Evolutionary conservation across 2,329 filamentous ascomycete genomes (phyloP), one percentile per base, ranked within the genome.

Genomic region (Nigrospora osmanthi): DNA sequence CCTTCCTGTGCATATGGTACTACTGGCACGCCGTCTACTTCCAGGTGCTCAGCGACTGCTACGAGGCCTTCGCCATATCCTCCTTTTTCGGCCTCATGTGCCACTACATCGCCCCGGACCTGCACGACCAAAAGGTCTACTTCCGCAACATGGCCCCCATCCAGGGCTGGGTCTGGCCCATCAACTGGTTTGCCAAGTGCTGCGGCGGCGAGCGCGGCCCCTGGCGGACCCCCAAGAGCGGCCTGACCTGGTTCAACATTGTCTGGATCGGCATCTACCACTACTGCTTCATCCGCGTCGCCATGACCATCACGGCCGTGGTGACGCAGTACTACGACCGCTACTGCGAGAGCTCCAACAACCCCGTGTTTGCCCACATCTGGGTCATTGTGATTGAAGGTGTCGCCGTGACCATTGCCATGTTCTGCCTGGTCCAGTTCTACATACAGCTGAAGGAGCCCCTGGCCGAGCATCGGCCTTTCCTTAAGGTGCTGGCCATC

Each of bases 181-280:
- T 91, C 16, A 80, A 68, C 51, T 87, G 84, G 76, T 71, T 87
- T 48, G 78, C 81, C 52, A 81, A 76, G 56, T 86, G 81, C 59
- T 85, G 80, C 45, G 83, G 86, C 34, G 84, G 85, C 32, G 64
- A 85, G 48, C 70, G 77, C 43, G 86, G 87, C 0, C 72, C 75
- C 23, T 83, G 87, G 73, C 76, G 87, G 53, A 84, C 76, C n/a
- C 88, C 89, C 1, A 72, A 76, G 52, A 93, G 85, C 63, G 88
- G 89, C 1, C 67, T 94, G 61, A 94, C 88, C 1, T 93, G 87
- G 87, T 94, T 94, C 68, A 95, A 95, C 61, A 81, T 90, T 48
- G 75, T 90, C 54, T 93, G 85, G 85, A 76, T 86, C 39, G 82
- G 83, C 44, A 75, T 93, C 45, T 94, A 90, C 65, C 88, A 94